Conservation (phyloP, 2,329 filamentous ascomycete species). For the Colletotrichum shisoi region DNA sequence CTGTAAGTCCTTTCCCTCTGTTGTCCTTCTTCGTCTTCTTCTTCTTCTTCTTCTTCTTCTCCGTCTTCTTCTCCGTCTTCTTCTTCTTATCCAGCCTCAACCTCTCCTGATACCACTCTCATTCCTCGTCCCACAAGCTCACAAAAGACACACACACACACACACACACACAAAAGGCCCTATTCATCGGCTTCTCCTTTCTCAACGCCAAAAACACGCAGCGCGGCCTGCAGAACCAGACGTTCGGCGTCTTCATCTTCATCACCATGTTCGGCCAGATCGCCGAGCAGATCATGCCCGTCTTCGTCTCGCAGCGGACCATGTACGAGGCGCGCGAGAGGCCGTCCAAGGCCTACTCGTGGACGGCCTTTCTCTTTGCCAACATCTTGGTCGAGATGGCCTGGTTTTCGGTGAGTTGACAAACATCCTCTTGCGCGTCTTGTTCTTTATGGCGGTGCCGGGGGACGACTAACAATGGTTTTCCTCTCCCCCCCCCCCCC, state of each 20-base stretch:
- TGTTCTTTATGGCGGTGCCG: no score
- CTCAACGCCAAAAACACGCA: slow-evolving; percentile 66
- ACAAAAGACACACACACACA: no score
- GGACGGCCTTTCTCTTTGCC: slow-evolving; percentile 71
- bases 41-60: no score
- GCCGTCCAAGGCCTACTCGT: slow-evolving; percentile 72
- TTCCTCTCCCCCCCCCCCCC: no score
- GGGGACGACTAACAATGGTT: no score
- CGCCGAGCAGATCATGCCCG: slow-evolving; percentile 73
- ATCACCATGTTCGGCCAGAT: slow-evolving; percentile 73
- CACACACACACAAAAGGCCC: slow-evolving; percentile 51
- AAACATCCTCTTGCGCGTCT: no score
- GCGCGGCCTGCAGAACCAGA: slow-evolving; percentile 73
- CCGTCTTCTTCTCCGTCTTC: no score
- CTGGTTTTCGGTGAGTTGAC: slow-evolving; percentile 69
- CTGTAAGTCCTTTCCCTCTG: background rate
- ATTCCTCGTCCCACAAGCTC: no score
- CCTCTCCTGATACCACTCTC: no score
- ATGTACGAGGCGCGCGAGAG: slow-evolving; percentile 75
- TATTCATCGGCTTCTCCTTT: slow-evolving; percentile 76
- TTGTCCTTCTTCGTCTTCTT: no score
- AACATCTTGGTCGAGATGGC: slow-evolving; percentile 70
- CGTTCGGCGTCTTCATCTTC: slow-evolving; percentile 77
- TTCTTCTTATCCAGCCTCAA: no score
- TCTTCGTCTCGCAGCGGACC: slow-evolving; percentile 72